Evolutionary conservation across 2,329 filamentous ascomycete genomes (phyloP).

Genomic region (Paracoccidioides lutzii): DNA sequence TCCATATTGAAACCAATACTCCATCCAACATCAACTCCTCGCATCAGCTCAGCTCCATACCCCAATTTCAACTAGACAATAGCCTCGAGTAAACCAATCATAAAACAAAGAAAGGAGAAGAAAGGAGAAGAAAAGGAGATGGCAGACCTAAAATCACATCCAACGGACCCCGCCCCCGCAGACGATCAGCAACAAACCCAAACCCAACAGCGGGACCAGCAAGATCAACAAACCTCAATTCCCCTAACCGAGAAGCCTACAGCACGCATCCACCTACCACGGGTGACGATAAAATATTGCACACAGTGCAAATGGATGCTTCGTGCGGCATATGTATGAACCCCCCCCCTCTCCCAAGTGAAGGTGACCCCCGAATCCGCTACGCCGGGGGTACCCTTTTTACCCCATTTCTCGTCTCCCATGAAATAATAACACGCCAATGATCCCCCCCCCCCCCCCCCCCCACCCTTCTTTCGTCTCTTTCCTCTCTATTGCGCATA

Average conservation of each 20-base stretch:
- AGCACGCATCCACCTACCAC: slow-evolving; percentile 42
- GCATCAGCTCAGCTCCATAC: neutral
- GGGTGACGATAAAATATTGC: slow-evolving; percentile 81
- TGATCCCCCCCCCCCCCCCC: neutral
- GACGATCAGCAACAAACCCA: neutral
- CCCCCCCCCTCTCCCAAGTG: neutral
- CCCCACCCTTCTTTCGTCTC: neutral
- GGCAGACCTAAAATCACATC: neutral
- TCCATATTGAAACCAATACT: neutral
- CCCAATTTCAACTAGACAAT: neutral
- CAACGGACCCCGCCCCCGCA: neutral
- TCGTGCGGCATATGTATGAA: slow-evolving; percentile 67
- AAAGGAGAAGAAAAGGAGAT: neutral
- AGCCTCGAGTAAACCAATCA: neutral
- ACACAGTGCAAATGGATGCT: slow-evolving; percentile 92
- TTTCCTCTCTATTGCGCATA: neutral
- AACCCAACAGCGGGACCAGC: neutral
- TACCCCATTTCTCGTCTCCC: neutral
- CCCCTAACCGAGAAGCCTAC: slow-evolving; percentile 7
- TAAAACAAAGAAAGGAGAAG: neutral
- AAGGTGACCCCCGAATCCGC: too few relatives aligned
- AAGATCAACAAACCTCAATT: neutral
- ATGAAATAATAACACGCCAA: neutral
- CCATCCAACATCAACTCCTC: neutral
- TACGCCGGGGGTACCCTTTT: too few relatives aligned